These are phyloP conservation scores for Carex myosuroides DNA, from an alignment of 176 grass and related monocot genomes.

Conservation along the genomic window DNA sequence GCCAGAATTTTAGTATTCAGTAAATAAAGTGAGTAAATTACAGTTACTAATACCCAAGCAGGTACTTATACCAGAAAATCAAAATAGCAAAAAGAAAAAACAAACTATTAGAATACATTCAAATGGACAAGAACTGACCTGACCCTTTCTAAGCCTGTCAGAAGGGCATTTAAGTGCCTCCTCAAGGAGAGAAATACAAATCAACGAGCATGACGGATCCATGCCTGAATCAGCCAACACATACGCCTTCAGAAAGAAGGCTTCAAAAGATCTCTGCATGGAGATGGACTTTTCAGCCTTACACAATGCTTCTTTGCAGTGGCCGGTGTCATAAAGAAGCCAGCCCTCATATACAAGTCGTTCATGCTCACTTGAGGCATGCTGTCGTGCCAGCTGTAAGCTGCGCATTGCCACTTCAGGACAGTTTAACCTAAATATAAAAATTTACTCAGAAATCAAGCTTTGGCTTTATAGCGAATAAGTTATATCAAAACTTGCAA, in stretches of 20 bases:
- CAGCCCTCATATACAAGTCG: conserved; percentile 83
- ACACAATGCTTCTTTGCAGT: conserved; percentile 68
- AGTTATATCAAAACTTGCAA: neutral
- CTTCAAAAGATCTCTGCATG: conserved; percentile 91
- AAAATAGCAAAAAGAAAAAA: neutral
- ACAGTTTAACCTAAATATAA: conserved; percentile 62
- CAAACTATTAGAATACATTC: neutral
- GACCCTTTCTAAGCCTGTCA: conserved; percentile 89
- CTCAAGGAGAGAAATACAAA: conserved; percentile 82
- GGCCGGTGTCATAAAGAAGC: conserved; percentile 89
- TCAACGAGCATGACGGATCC: conserved; percentile 56
- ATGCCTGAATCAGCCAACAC: conserved; percentile 90
- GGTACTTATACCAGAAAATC: neutral
- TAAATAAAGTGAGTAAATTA: neutral
- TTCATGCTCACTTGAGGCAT: conserved; percentile 62
- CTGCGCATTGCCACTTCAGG: conserved; percentile 83
- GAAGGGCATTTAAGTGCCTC: conserved; percentile 93
- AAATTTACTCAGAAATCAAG: neutral
- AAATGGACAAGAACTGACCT: conserved; percentile 40
- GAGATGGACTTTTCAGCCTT: conserved; percentile 84
- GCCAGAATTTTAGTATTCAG: neutral
- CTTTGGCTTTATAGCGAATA: neutral
- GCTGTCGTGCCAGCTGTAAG: conserved; percentile 72
- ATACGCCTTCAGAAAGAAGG: conserved; percentile 97
- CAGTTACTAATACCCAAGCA: neutral